phyloP scores from a whole-genome alignment of 2,329 filamentous ascomycete genomes.

The Claviceps humidiphila region DNA sequence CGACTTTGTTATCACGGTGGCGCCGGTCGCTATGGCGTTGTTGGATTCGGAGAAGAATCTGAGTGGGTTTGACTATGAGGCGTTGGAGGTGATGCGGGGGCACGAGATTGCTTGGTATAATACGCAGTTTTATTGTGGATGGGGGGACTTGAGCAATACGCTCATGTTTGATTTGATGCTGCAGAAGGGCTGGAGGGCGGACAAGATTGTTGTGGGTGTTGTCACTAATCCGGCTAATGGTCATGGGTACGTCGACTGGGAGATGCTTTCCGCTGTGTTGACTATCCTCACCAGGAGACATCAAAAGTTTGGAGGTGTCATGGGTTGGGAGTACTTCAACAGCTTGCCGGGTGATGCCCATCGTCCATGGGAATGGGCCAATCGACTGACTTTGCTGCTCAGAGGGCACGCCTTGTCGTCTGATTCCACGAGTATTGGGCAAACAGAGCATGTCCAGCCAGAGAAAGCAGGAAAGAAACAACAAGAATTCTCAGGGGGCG shows the following conservation, averaged over 20 bases:
- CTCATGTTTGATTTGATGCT: conserved; percentile 37
- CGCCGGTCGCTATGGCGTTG: conserved; percentile 65
- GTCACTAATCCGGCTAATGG: conserved; percentile 70
- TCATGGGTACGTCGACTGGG: conserved; percentile 32
- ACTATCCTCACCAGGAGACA: conserved; percentile 34
- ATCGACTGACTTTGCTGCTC: conserved; percentile 42
- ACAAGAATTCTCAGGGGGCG: not conserved
- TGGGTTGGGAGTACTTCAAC: conserved; percentile 96
- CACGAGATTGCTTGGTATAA: conserved; percentile 73
- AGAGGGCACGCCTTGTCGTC: conserved; percentile 16
- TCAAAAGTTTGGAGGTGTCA: conserved; percentile 67
- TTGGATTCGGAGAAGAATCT: conserved; percentile 45
- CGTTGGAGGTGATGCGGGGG: conserved; percentile 55
- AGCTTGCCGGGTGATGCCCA: conserved; percentile 49
- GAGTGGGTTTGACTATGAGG: conserved; percentile 69
- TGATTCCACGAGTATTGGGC: not conserved
- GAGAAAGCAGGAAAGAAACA: too few relatives aligned
- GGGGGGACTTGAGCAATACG: conserved; percentile 45
- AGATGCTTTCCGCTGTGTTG: conserved; percentile 32
- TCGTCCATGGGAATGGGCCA: conserved; percentile 68
- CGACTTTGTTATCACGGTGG: conserved; percentile 64
- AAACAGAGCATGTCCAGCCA: not conserved
- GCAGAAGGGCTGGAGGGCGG: conserved; percentile 54
- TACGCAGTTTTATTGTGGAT: conserved; percentile 85
- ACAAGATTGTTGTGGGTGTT: conserved; percentile 66